Conservation (phyloP, 768 basidiomycete species). For the Amanita inopinata region DNA sequence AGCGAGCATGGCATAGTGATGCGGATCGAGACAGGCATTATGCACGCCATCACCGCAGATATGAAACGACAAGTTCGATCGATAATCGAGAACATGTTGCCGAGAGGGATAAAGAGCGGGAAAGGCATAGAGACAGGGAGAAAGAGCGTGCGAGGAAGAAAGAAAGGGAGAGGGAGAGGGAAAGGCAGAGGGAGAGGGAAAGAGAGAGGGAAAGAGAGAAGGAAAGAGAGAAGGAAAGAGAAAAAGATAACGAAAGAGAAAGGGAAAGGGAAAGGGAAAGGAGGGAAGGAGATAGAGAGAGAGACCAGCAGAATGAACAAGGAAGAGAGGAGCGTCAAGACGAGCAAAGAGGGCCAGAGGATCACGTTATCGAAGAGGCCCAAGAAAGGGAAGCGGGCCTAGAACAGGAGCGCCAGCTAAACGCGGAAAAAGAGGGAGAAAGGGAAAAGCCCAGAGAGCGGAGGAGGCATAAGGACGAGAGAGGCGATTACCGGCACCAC, state of each 20-base stretch:
- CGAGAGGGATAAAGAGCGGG: conserved; percentile 12
- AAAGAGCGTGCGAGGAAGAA: conserved; percentile 16
- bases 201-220: conserved; percentile 7
- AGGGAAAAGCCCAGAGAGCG: not conserved
- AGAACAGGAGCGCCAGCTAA: conserved; percentile 6
- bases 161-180: conserved; percentile 11
- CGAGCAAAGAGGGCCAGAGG: conserved; percentile 6
- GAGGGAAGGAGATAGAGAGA: conserved; percentile 18
- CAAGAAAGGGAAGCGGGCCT: conserved; percentile 12
- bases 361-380: conserved; percentile 8
- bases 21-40: not conserved
- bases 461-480: conserved; percentile 8
- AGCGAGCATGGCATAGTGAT: conserved; percentile 1
- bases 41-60: not conserved
- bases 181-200: conserved; percentile 13
- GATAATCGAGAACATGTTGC: not conserved
- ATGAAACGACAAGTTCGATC: not conserved
- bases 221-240: conserved; percentile 14
- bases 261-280: conserved; percentile 12
- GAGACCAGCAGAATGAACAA: conserved; percentile 16
- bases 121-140: conserved; percentile 14
- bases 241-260: conserved; percentile 14
- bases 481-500: not conserved
- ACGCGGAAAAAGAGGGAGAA: conserved; percentile 19
- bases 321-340: not conserved